Percentiles rank a stretch among this genome's conserved stretches.
phyloP scores from a whole-genome alignment of 352 stramenopile species.

The Phytophthora tentaculata region DNA sequence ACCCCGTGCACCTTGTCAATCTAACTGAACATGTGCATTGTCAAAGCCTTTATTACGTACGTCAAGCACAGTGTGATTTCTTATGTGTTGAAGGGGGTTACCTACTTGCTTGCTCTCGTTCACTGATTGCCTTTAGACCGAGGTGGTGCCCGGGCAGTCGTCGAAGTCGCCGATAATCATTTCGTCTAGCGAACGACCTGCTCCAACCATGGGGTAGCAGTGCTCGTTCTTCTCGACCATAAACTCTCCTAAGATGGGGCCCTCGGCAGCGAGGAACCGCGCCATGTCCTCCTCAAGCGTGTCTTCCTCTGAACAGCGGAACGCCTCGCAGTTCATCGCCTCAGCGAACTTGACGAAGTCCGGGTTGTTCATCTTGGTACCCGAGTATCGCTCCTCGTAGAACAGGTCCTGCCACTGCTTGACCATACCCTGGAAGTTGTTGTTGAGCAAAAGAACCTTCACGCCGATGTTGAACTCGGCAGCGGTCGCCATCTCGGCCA shows the following conservation, averaged over 20 bases:
- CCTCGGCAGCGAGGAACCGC: slow-evolving; percentile 93
- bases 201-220: slow-evolving; percentile 95
- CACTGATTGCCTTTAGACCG: slow-evolving; percentile 63
- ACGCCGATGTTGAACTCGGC: slow-evolving; percentile 94
- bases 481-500: slow-evolving; percentile 96
- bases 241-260: slow-evolving; percentile 94
- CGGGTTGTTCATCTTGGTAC: slow-evolving; percentile 92
- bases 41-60: slow-evolving; percentile 22
- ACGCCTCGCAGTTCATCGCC: slow-evolving; percentile 92
- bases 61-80: slow-evolving; percentile 25
- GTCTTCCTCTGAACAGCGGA: slow-evolving; percentile 90
- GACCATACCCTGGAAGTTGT: slow-evolving; percentile 98
- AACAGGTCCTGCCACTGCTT: slow-evolving; percentile 98
- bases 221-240: slow-evolving; percentile 95
- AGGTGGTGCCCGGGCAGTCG: slow-evolving; percentile 91
- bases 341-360: slow-evolving; percentile 94
- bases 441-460: slow-evolving; percentile 97
- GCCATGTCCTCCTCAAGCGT: slow-evolving; percentile 93
- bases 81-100: slow-evolving; percentile 20
- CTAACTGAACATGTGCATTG: slow-evolving; percentile 26
- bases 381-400: slow-evolving; percentile 94
- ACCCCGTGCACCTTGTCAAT: background rate
- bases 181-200: slow-evolving; percentile 90
- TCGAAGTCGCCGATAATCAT: slow-evolving; percentile 98
- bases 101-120: slow-evolving; percentile 25